Conservation (phyloP, 2,329 filamentous ascomycete species). For the Beauveria sp. region DNA sequence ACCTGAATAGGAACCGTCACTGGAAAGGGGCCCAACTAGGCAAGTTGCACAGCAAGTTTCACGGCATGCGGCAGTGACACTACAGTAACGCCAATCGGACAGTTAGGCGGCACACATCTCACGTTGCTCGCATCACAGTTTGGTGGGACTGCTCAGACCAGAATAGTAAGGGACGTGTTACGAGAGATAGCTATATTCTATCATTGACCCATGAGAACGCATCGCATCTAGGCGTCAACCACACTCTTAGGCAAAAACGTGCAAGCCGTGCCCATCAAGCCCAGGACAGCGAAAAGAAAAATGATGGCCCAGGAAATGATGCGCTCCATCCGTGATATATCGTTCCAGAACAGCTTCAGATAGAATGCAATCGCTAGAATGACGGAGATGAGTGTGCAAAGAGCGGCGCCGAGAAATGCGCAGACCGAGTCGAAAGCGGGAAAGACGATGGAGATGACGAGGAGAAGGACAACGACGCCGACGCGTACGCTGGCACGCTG, state of each 20-base stretch:
- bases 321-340: conserved; percentile 58
- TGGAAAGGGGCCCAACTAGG: neutral
- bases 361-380: conserved; percentile 85
- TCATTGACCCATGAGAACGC: neutral
- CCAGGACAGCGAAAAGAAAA: conserved; percentile 59
- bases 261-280: conserved; percentile 73
- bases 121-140: neutral
- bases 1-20: neutral
- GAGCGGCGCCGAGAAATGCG: conserved; percentile 78
- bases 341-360: conserved; percentile 74
- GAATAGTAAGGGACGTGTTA: neutral
- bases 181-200: neutral
- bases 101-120: neutral
- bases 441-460: conserved; percentile 61
- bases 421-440: conserved; percentile 86
- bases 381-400: conserved; percentile 92
- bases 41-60: neutral
- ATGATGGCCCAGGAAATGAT: conserved; percentile 62
- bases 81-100: neutral
- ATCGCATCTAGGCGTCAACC: conserved; percentile 40
- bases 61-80: neutral
- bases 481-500: conserved; percentile 55
- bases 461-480: conserved; percentile 59
- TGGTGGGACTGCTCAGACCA: neutral
- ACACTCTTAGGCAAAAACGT: conserved; percentile 76